phyloP scores from a whole-genome alignment of 768 basidiomycete genomes.

The Mycena belliarum region DNA sequence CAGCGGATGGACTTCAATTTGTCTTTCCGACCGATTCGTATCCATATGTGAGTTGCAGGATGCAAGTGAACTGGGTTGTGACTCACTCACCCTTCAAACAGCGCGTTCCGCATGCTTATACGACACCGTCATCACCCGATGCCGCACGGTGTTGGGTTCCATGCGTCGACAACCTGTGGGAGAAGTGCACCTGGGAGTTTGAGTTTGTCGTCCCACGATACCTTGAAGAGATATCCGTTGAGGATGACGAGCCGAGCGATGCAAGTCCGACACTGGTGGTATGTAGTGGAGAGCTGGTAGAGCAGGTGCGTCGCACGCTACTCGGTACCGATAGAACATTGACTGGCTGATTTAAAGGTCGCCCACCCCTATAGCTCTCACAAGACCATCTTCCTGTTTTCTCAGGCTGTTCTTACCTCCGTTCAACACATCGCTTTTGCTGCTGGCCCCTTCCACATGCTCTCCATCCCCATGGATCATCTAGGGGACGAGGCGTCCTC shows the following conservation, averaged over 20 bases:
- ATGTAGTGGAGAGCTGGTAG: constrained; percentile 92
- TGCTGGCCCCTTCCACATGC: constrained; percentile 89
- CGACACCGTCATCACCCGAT: constrained; percentile 83
- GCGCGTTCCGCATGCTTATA: constrained; percentile 93
- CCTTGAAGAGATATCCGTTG: constrained; percentile 60
- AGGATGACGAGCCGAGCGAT: constrained; percentile 56
- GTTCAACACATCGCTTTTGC: constrained; percentile 97
- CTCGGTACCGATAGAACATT: constrained; percentile 9
- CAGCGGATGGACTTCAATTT: constrained; percentile 84
- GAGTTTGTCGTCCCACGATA: constrained; percentile 91
- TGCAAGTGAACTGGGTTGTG: constrained; percentile 15
- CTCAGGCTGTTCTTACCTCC: constrained; percentile 82
- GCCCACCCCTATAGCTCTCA: constrained; percentile 91
- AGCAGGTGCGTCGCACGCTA: constrained; percentile 63
- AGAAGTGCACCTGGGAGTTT: constrained; percentile 98
- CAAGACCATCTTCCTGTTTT: constrained; percentile 93
- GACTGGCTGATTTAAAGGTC: constrained; percentile 57
- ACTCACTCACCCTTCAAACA: constrained; percentile 32
- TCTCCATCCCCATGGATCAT: constrained; percentile 65
- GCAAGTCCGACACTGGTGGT: constrained; percentile 82
- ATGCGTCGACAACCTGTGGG: constrained; percentile 92
- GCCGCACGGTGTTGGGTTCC: constrained; percentile 99
- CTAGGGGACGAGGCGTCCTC: constrained; percentile 59
- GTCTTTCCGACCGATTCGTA: constrained; percentile 79
- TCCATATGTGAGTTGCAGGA: constrained; percentile 66